A percentile compares a stretch with the other conserved stretches of the same genome.
Evolutionary conservation across 352 stramenopile genomes (phyloP).

Genomic region (Elongisporangium prolatum): DNA sequence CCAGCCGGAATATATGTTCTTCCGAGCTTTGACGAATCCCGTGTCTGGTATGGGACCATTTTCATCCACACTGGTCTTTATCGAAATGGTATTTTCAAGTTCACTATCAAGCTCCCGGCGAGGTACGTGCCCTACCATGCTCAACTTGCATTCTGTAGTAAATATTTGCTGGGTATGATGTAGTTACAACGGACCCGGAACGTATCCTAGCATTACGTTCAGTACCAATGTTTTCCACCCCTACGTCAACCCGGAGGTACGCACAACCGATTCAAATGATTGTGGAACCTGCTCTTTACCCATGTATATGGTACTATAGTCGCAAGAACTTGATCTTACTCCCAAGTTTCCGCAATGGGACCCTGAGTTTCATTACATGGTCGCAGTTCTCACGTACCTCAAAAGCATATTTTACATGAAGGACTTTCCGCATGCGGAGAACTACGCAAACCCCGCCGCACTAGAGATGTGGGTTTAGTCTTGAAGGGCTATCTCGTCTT

Average conservation of each 20-base stretch:
- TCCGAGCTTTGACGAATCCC: conserved; percentile 89
- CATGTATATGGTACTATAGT: conserved; percentile 22
- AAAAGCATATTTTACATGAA: conserved; percentile 99
- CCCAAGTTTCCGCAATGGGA: conserved; percentile 92
- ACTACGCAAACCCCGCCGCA: conserved; percentile 81
- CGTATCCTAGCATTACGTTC: conserved; percentile 92
- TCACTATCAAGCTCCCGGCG: conserved; percentile 84
- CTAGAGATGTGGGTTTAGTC: conserved; percentile 70
- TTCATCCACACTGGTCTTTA: conserved; percentile 95
- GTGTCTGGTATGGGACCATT: conserved; percentile 93
- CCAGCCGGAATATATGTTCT: conserved; percentile 95
- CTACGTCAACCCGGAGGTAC: conserved; percentile 81
- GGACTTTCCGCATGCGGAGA: conserved; percentile 65
- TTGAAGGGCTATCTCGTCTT: background rate
- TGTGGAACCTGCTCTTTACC: background rate
- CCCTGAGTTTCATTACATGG: conserved; percentile 93
- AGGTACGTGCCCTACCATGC: conserved; percentile 20
- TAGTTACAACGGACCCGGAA: conserved; percentile 92
- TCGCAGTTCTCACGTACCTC: conserved; percentile 94
- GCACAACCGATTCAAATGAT: conserved; percentile 1
- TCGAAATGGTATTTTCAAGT: conserved; percentile 97
- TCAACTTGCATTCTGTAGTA: background rate
- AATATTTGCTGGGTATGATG: conserved; percentile 14
- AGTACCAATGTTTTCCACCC: conserved; percentile 92
- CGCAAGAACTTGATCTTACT: conserved; percentile 88